Evolutionary conservation across 345 rosid species (phyloP), one percentile per base, ranked within the genome.

Genomic region (Syzygium aqueum): DNA sequence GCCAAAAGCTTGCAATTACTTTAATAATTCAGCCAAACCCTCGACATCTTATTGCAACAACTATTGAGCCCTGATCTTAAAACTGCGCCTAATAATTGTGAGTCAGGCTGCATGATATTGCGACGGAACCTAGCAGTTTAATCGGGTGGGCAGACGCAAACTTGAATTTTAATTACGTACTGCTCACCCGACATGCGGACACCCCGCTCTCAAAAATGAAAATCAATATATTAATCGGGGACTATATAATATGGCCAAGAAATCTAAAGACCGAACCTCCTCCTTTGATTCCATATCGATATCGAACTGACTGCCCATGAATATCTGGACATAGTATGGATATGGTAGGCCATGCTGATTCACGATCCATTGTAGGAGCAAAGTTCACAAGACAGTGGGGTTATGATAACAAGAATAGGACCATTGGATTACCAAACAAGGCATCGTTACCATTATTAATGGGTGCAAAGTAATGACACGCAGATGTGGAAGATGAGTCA

Each of bases 401-500:
- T 25, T 16, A 67, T 73, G 82, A 73, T 73, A 37, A 21, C 49
- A 21, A 23, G 25, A 37, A 37, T 40, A 37, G 82, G 82, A 27
- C 49, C 82, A 73, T 30, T 52, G 49, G 85, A 52, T 61, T n/a
- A 21, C 40, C 12, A 78, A 53, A 86, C 89, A 83, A 50, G 28
- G 27, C 7, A 78, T 27, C 28, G 33, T 23, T 88, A 63, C 85
- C 53, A 53, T 67, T 63, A 28, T 23, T 85, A 28, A 16, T 27
- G 86, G 54, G 13, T 25, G 37, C 12, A 67, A 63, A 54, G 37
- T 3, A 61, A 84, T 89, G 90, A 51, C 67, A 57, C 86, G 85
- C 3, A 51, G 1, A 3, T 37, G 88, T 92, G 95, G 95, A 91
- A 86, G 90, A 86, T 91, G 95, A 92, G 91, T 93, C 93, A 87